Evolutionary conservation across 352 stramenopile genomes (phyloP), one percentile per base, ranked within the genome.

Genomic region (Globisporangium parvum): DNA sequence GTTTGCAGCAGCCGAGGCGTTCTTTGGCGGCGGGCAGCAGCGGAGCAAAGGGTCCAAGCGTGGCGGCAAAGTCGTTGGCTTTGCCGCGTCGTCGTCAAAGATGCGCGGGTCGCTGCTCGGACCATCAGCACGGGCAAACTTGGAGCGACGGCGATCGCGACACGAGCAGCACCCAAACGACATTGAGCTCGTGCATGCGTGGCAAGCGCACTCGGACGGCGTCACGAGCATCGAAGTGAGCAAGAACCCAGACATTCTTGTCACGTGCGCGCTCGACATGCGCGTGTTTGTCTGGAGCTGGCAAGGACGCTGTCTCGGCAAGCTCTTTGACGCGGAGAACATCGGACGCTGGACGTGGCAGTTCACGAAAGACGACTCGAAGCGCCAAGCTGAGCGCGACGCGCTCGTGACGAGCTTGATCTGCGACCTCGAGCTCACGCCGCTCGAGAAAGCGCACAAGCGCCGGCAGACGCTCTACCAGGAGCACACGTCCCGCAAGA

Each of bases 281-380:
- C 63, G 67, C 2, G 75, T 91, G 4, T 88, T 77, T 51, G 65
- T 91, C 5, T 91, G 77, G 80, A 72, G 76, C 42, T 91, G 80
- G 80, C 57, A 81, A 26, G 77, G 77, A 0, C 39, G 33, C n/a
- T 84, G 71, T 31, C 50, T 88, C 0, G 80, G 80, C 1, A 85
- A 85, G 41, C 55, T 88, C 2, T 88, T 87, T 55, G 79, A 86
- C 17, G 65, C 70, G 0, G 80, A 91, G 28, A 85, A 82, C 23
- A 56, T 73, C 10, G 71, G 69, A 0, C 44, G 53, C 0, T 80
- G 62, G 56, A 59, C 55, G 31, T 91, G 80, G 80, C 64, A 55
- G 2, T 91, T 91, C 50, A 53, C 48, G 6, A 79, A 81, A 26
- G 67, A 88, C 49, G 78, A 87, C 47, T 66, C 60, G 4, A 82